phyloP scores from a whole-genome alignment of 2,329 filamentous ascomycete species.

The Truncatella angustata region DNA sequence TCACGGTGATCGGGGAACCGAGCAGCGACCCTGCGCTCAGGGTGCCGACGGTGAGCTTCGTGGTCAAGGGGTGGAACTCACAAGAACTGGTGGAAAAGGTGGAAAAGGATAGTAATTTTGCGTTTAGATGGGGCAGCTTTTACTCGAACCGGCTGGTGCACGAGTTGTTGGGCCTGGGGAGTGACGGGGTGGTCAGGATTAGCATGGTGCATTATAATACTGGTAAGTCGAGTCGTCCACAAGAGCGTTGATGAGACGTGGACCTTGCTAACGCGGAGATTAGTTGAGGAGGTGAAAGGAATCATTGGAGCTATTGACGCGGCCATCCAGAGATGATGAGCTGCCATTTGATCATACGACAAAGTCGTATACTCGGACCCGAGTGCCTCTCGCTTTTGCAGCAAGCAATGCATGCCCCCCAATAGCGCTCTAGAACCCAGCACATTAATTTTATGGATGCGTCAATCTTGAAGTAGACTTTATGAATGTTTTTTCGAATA shows the following conservation, averaged over 20 bases:
- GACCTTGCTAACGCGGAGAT: not conserved
- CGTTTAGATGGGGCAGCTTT: conserved; percentile 66
- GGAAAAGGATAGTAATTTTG: conserved; percentile 57
- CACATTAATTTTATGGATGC: too few relatives aligned
- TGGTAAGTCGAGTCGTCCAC: not conserved
- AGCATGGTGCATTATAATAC: conserved; percentile 73
- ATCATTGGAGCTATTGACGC: conserved; percentile 11
- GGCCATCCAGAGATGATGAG: not conserved
- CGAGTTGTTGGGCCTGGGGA: conserved; percentile 55
- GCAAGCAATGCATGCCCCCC: too few relatives aligned
- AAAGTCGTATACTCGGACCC: too few relatives aligned
- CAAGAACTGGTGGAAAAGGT: conserved; percentile 60
- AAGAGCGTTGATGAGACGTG: not conserved
- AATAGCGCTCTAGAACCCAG: too few relatives aligned
- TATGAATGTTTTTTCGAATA: too few relatives aligned
- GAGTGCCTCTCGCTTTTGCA: too few relatives aligned
- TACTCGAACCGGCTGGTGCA: conserved; percentile 64
- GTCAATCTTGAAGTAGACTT: too few relatives aligned
- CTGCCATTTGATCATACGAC: too few relatives aligned
- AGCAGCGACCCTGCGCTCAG: conserved; percentile 45
- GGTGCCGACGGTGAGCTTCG: conserved; percentile 67
- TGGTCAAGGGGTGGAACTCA: conserved; percentile 54
- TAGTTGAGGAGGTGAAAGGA: conserved; percentile 13
- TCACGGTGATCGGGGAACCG: conserved; percentile 59
- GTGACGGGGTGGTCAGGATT: conserved; percentile 66